Conservation (phyloP, 306 rosid genomes). For the Vigna angularis region DNA sequence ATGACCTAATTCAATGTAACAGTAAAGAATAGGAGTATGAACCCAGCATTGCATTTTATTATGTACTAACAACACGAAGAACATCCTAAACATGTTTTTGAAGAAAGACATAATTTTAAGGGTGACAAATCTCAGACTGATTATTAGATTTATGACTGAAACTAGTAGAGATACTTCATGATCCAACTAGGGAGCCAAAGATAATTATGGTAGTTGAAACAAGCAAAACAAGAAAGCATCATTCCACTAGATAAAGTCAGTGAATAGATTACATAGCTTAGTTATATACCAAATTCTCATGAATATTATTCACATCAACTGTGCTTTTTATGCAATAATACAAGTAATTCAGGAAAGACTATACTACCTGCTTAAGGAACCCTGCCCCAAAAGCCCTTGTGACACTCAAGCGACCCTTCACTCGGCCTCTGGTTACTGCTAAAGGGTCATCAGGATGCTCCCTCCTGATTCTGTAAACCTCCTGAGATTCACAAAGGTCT, state of each 20-base stretch:
- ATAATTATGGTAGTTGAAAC: not conserved
- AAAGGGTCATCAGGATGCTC: conserved; percentile 78
- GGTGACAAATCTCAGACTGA: not conserved
- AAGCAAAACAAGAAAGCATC: not conserved
- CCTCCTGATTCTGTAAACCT: conserved; percentile 68
- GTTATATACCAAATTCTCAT: not conserved
- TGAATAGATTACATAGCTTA: not conserved
- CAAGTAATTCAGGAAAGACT: conserved; percentile 4
- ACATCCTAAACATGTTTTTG: not conserved
- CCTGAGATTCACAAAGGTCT: conserved; percentile 52
- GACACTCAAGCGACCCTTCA: conserved; percentile 83
- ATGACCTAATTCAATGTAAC: conserved; percentile 26
- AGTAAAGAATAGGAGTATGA: not conserved
- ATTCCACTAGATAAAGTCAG: not conserved
- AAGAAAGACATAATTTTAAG: not conserved
- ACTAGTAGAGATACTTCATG: not conserved
- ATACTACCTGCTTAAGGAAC: conserved; percentile 81
- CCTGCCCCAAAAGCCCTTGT: conserved; percentile 94
- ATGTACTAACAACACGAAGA: not conserved
- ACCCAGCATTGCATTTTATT: not conserved
- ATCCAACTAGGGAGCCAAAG: not conserved
- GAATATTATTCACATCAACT: not conserved
- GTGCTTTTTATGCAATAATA: not conserved
- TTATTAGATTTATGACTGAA: not conserved
- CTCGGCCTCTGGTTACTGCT: conserved; percentile 66